Evolutionary conservation across 257 asterid genomes (phyloP).

Genomic region (Nicotiana attenuata): DNA sequence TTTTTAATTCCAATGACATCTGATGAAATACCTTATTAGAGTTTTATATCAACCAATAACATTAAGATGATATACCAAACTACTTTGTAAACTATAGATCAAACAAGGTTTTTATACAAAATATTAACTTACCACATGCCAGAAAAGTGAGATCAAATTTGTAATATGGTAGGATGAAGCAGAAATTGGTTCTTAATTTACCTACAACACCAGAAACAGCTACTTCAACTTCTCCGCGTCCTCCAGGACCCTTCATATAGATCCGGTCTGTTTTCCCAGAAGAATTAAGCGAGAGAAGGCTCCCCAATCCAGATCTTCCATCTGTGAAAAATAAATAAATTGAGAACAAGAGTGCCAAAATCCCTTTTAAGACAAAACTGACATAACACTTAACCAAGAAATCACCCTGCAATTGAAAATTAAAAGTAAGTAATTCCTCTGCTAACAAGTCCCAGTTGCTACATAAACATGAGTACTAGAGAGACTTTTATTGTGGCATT

Average conservation of each 20-base stretch:
- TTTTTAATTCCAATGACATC: neutral
- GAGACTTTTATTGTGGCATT: neutral
- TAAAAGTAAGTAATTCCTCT: too few relatives aligned
- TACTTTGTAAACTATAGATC: neutral
- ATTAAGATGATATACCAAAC: neutral
- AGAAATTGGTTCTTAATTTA: conserved; percentile 21
- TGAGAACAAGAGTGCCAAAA: neutral
- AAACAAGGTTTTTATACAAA: neutral
- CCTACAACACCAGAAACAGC: conserved; percentile 96
- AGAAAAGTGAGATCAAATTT: neutral
- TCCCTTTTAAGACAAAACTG: neutral
- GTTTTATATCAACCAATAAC: neutral
- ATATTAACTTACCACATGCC: neutral
- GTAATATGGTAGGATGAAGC: neutral
- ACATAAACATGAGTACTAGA: neutral
- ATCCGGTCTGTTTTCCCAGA: conserved; percentile 79
- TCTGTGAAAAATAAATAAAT: conserved; percentile 36
- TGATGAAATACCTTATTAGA: neutral
- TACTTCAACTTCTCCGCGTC: conserved; percentile 98
- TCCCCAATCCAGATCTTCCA: conserved; percentile 90
- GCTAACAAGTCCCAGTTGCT: neutral
- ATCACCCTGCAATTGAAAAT: conserved; percentile 1
- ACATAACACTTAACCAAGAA: neutral
- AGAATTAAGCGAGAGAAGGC: conserved; percentile 86
- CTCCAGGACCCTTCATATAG: conserved; percentile 99